phyloP scores from a whole-genome alignment of 148 eudicot species.

The Polygonum aviculare region DNA sequence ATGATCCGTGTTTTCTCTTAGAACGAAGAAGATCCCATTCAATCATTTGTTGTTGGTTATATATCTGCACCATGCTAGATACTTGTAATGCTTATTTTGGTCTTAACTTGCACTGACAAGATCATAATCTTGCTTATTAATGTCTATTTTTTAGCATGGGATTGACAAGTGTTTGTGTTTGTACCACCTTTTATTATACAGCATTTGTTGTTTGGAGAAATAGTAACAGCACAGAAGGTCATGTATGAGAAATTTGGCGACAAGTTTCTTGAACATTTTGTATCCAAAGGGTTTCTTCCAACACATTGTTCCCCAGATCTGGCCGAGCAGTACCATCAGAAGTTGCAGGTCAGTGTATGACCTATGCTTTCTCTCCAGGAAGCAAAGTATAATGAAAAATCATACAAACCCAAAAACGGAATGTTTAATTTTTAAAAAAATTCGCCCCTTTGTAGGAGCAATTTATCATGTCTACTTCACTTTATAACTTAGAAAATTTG shows the following conservation, averaged over 20 bases:
- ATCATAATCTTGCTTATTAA: neutral
- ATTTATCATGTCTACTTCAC: neutral
- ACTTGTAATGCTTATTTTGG: neutral
- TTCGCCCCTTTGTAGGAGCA: conserved; percentile 2
- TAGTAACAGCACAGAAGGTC: conserved; percentile 79
- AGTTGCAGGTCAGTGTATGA: conserved; percentile 54
- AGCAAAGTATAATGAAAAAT: neutral
- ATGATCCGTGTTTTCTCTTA: too few relatives aligned
- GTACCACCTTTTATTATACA: conserved; percentile 16
- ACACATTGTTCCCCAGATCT: conserved; percentile 77
- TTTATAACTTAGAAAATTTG: neutral
- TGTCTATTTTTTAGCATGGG: neutral
- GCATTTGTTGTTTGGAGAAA: conserved; percentile 76
- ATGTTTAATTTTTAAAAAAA: too few relatives aligned
- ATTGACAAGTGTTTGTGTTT: too few relatives aligned
- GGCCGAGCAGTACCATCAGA: conserved; percentile 82
- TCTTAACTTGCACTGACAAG: neutral
- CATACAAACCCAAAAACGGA: neutral
- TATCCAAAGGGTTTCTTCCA: conserved; percentile 55
- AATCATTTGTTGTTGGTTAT: too few relatives aligned
- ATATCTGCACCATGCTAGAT: neutral
- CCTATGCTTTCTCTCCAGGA: neutral
- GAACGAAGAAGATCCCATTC: too few relatives aligned
- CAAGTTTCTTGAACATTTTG: conserved; percentile 57
- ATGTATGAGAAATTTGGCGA: conserved; percentile 95